Percentiles rank a stretch among this genome's conserved stretches.
These are phyloP conservation scores for Paramecium sonneborni DNA, from an alignment of 73 alveolate genomes.

Conservation along the genomic window DNA sequence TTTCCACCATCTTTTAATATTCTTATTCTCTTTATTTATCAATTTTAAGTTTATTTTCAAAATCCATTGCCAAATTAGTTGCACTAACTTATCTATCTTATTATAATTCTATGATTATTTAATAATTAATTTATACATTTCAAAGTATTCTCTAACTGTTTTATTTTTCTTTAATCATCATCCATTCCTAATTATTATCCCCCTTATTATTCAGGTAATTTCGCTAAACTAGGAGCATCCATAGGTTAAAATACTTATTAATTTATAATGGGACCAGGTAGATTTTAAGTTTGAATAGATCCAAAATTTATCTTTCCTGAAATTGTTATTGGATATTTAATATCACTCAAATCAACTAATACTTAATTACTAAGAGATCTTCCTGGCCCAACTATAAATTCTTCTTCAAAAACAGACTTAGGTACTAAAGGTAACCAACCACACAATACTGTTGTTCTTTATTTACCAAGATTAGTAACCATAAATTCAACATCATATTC, in stretches of 20 bases:
- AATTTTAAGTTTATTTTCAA: background rate
- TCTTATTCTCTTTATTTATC: slow-evolving; percentile 32
- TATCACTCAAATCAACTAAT: background rate
- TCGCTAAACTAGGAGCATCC: background rate
- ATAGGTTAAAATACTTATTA: background rate
- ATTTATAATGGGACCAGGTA: background rate
- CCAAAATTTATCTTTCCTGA: slow-evolving; percentile 20
- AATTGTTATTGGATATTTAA: background rate
- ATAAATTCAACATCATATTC: slow-evolving; percentile 54
- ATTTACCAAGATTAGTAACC: slow-evolving; percentile 36
- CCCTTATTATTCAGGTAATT: background rate
- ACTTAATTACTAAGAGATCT: background rate
- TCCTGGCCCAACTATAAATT: slow-evolving; percentile 39
- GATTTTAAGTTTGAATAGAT: background rate
- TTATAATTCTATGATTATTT: background rate
- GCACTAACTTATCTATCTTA: slow-evolving; percentile 29
- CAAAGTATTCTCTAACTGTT: slow-evolving; percentile 12
- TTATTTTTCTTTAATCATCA: slow-evolving; percentile 8
- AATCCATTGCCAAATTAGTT: background rate
- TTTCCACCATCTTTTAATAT: slow-evolving; percentile 28
- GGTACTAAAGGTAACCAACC: slow-evolving; percentile 39
- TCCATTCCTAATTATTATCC: background rate
- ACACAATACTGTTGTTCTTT: background rate
- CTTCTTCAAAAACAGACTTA: background rate
- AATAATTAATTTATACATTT: background rate